phyloP scores from a whole-genome alignment of 352 stramenopile species.

The Phytophthora pseudosyringae region DNA sequence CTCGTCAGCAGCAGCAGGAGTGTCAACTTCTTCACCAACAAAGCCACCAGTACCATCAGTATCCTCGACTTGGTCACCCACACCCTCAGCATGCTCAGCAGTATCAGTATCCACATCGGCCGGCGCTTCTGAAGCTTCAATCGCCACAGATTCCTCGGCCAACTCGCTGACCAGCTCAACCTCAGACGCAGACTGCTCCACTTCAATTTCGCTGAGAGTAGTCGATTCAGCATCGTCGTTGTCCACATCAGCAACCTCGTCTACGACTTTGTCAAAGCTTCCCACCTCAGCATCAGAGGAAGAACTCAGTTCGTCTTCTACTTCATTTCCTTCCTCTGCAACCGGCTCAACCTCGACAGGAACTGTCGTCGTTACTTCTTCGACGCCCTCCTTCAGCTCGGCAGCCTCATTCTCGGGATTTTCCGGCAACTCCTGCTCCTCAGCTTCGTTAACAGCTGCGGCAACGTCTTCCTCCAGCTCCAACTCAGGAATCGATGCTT shows the following conservation, averaged over 20 bases:
- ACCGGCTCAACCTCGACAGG: neutral
- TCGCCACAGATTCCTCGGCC: conserved; percentile 21
- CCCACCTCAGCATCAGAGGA: conserved; percentile 4
- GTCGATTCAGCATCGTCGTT: conserved; percentile 1
- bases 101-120: neutral
- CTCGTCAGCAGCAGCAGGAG: neutral
- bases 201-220: conserved; percentile 6
- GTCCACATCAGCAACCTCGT: conserved; percentile 7
- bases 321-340: conserved; percentile 1
- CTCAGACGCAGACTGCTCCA: conserved; percentile 9
- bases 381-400: neutral
- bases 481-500: conserved; percentile 1
- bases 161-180: conserved; percentile 7
- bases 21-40: neutral
- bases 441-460: no score
- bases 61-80: neutral
- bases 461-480: neutral
- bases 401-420: neutral
- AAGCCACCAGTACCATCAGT: neutral
- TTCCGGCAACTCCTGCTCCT: no score
- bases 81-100: neutral
- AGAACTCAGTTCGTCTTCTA: neutral
- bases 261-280: neutral
- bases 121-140: conserved; percentile 24
- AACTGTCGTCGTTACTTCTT: neutral